A percentile compares a stretch with the other conserved stretches of the same genome.
These are phyloP conservation scores for Lactarius vividus DNA, from an alignment of 768 basidiomycete genomes.

Conservation along the genomic window DNA sequence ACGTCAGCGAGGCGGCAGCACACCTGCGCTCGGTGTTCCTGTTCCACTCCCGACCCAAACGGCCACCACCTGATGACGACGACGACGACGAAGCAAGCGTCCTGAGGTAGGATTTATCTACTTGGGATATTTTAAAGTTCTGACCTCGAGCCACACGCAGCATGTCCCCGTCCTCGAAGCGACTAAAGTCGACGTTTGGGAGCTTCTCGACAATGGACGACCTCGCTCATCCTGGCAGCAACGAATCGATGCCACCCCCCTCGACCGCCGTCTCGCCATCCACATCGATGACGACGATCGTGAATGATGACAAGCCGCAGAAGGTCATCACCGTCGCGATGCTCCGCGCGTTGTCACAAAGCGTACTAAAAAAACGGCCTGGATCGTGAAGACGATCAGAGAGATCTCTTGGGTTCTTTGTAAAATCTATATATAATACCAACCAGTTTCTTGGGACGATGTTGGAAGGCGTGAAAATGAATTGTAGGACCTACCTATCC, in stretches of 20 bases:
- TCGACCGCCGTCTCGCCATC: conserved; percentile 23
- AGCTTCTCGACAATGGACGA: conserved; percentile 18
- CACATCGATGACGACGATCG: conserved; percentile 20
- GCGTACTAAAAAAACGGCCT: conserved; percentile 16
- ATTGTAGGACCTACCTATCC: no score
- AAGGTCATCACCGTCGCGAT: conserved; percentile 25
- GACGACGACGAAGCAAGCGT: conserved; percentile 24
- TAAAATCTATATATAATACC: not conserved
- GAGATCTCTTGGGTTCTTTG: not conserved
- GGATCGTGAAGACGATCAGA: conserved; percentile 2
- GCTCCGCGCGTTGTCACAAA: conserved; percentile 25
- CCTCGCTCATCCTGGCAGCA: not conserved
- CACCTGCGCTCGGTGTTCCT: conserved; percentile 22
- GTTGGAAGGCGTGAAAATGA: no score
- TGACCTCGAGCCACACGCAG: not conserved
- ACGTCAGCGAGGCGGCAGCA: conserved; percentile 14
- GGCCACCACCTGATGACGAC: conserved; percentile 27
- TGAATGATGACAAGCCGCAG: conserved; percentile 15
- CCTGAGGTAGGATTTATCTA: conserved; percentile 16
- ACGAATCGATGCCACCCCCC: conserved; percentile 19
- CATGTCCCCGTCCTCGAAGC: conserved; percentile 25
- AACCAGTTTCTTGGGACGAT: not conserved
- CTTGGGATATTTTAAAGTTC: not conserved
- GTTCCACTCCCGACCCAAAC: conserved; percentile 25
- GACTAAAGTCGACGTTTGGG: conserved; percentile 23